Percentiles rank a stretch among this genome's conserved stretches.
These are phyloP conservation scores for Collybia mongolica DNA, from an alignment of 768 basidiomycete genomes.

Conservation along the genomic window DNA sequence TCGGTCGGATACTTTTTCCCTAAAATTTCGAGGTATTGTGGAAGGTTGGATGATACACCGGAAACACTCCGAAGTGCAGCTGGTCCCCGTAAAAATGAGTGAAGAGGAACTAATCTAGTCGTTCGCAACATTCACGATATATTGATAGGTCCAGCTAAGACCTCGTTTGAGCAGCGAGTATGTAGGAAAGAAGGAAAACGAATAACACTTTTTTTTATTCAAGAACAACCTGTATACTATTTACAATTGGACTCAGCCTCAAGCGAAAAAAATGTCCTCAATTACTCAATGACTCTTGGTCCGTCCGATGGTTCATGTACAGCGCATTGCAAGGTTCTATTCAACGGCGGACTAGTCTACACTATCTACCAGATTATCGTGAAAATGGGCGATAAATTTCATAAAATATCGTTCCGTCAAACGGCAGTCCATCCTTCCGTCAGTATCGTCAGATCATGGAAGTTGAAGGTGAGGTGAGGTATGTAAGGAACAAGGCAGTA, in stretches of 20 bases:
- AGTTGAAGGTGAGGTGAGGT: constrained; percentile 2
- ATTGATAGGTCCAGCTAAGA: too few relatives aligned
- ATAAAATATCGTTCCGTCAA: constrained; percentile 25
- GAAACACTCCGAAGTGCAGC: constrained; percentile 8
- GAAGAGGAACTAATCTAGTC: constrained; percentile 7
- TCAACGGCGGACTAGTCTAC: constrained; percentile 25
- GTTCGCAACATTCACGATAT: constrained; percentile 12
- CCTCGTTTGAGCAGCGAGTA: too few relatives aligned
- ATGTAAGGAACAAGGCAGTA: constrained; percentile 1
- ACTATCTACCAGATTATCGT: constrained; percentile 32
- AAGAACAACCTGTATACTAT: too few relatives aligned
- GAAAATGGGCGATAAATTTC: constrained; percentile 15
- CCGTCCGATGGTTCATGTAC: neutral
- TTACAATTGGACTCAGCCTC: too few relatives aligned
- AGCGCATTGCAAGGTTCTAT: constrained; percentile 3
- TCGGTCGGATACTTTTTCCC: constrained; percentile 77
- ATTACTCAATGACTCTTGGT: too few relatives aligned
- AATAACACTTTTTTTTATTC: too few relatives aligned
- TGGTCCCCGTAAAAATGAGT: constrained; percentile 3
- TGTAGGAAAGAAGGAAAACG: too few relatives aligned
- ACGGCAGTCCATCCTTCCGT: constrained; percentile 27
- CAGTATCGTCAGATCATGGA: constrained; percentile 20
- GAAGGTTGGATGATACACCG: constrained; percentile 11
- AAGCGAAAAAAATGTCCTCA: too few relatives aligned
- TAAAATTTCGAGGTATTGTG: constrained; percentile 47